phyloP scores from a whole-genome alignment of 306 rosid species.

The Phaseolus lunatus region DNA sequence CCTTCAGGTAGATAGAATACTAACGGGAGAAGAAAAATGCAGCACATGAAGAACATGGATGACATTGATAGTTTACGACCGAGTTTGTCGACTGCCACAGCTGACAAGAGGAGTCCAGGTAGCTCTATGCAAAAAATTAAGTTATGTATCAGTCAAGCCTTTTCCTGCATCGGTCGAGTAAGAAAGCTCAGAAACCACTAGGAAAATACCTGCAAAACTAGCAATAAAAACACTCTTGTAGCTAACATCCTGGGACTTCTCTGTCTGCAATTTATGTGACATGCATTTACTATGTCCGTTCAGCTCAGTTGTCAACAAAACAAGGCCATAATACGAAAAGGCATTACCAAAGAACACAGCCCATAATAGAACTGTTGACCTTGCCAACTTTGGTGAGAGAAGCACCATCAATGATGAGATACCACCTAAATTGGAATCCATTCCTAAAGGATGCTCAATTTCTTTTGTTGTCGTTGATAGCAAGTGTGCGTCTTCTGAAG shows the following conservation, averaged over 20 bases:
- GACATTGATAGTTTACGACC: conserved; percentile 96
- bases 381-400: conserved; percentile 75
- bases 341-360: conserved; percentile 93
- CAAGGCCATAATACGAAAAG: conserved; percentile 95
- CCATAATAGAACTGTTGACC: conserved; percentile 91
- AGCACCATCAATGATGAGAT: conserved; percentile 70
- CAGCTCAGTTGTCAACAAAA: conserved; percentile 90
- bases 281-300: conserved; percentile 66
- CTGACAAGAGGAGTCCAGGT: conserved; percentile 87
- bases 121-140: conserved; percentile 69
- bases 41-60: conserved; percentile 77
- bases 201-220: conserved; percentile 85
- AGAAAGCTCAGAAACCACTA: conserved; percentile 32
- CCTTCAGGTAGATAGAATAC: conserved; percentile 65
- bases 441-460: conserved; percentile 47
- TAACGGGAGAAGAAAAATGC: conserved; percentile 83
- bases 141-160: conserved; percentile 49
- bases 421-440: conserved; percentile 51
- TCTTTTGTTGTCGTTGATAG: conserved; percentile 60
- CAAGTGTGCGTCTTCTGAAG: conserved; percentile 63
- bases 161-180: conserved; percentile 35
- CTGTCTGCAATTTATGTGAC: conserved; percentile 51
- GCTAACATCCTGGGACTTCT: conserved; percentile 57
- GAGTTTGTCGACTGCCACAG: conserved; percentile 78
- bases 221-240: conserved; percentile 80